These are phyloP conservation scores for Taiwanofungus camphoratus DNA, from an alignment of 1,284 basidiomycete genomes.

Conservation along the genomic window DNA sequence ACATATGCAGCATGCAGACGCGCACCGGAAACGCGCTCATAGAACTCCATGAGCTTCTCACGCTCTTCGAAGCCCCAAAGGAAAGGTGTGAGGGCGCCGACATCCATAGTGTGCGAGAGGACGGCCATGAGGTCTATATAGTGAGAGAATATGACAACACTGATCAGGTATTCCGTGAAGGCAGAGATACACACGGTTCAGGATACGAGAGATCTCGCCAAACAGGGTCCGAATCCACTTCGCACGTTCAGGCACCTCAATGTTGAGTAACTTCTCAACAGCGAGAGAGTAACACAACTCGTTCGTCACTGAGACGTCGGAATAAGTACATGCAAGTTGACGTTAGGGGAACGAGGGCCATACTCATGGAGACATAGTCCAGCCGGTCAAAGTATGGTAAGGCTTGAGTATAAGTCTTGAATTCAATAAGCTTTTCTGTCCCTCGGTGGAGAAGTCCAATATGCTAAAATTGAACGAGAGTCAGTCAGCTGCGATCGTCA, in stretches of 20 bases:
- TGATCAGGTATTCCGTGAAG: not conserved
- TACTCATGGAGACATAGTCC: conserved; percentile 99
- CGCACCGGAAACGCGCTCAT: conserved; percentile 97
- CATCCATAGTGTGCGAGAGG: conserved; percentile 93
- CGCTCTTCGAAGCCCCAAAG: conserved; percentile 99
- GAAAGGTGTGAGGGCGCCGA: conserved; percentile 98
- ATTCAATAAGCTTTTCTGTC: conserved; percentile 98
- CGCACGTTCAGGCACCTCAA: conserved; percentile 96
- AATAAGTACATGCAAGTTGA: not conserved
- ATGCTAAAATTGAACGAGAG: too few relatives aligned
- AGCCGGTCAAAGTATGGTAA: conserved; percentile 99
- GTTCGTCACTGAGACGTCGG: conserved; percentile 73
- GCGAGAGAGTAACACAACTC: conserved; percentile 96
- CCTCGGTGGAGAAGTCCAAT: conserved; percentile 96
- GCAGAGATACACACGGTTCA: conserved; percentile 68
- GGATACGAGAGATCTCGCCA: conserved; percentile 93
- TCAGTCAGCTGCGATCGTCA: too few relatives aligned
- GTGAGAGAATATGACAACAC: not conserved
- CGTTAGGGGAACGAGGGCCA: conserved; percentile 23
- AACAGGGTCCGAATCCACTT: conserved; percentile 99
- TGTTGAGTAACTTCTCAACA: conserved; percentile 97
- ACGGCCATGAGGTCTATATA: conserved; percentile 89
- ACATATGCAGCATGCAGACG: conserved; percentile 98
- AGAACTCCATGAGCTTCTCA: conserved; percentile 99
- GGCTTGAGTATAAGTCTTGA: conserved; percentile 98